Base-by-base conservation (phyloP, 345 rosid genomes). In the Moricandia moricandioides region DNA sequence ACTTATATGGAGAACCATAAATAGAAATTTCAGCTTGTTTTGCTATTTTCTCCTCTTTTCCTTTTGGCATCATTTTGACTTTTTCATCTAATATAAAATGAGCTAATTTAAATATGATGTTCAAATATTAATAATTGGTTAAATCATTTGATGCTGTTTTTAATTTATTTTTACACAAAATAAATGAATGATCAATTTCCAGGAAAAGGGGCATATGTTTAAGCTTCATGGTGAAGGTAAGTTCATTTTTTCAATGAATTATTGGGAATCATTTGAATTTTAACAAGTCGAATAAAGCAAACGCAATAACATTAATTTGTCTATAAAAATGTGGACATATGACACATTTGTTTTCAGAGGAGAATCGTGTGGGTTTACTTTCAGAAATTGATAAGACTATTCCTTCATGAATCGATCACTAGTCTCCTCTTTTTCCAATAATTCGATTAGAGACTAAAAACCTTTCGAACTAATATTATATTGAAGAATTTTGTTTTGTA, bases 241-340 rank as follows among this genome's bases (percentile, higher is more conserved):
- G 72, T 49, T 71, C 45, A 24, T 65, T 71, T 77, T 29, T 65
- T 71, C 80, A 57, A 71, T 71, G 80, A 71, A 77, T 77, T 77
- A 77, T 77, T 77, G 80, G 80, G 80, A 71, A 77, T 77, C 80
- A 71, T 77, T 71, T 77, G 80, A 77, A 77, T 71, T 77, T 77
- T 49, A 27, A 71, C n/a, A 65, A 21, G 51, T 47, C 65, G 56
- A 71, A 77, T 77, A 77, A 77, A 77, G 81, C 57, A 71, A 77
- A 65, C 56, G 47, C 72, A 65, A 77, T 77, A 71, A 58, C 59
- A 45, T 8, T 59, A 65, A 58, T 58, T 5, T 65, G 63, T 77
- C 81, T 76, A 49, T 59, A 59, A 71, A 71, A 65, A 71, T 71
- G 76, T 58, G 54, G 72, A 77, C 76, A 77, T 65, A 35, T 65